These are phyloP conservation scores for Przewalskia tangutica DNA, from an alignment of 257 asterid species.

Conservation along the genomic window DNA sequence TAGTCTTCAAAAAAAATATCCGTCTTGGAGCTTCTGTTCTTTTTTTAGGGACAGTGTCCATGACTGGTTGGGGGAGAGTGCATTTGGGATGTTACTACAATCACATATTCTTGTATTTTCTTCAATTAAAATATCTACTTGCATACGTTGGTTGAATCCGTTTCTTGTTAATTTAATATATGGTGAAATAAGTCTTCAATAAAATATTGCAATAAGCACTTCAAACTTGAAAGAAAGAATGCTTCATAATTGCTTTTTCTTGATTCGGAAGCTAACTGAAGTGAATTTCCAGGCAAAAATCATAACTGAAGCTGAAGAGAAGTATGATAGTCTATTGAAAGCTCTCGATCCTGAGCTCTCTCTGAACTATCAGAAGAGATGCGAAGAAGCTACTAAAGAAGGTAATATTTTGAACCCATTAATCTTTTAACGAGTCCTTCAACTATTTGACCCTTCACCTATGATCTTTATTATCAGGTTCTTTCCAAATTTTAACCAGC, in stretches of 20 bases:
- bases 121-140: background rate
- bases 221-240: background rate
- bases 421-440: background rate
- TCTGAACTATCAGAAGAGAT: constrained; percentile 51
- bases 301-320: constrained; percentile 72
- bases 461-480: background rate
- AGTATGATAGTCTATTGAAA: constrained; percentile 41
- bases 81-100: background rate
- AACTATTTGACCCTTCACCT: background rate
- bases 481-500: background rate
- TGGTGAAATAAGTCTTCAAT: background rate
- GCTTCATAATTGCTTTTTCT: background rate
- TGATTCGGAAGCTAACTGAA: background rate
- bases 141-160: background rate
- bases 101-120: background rate
- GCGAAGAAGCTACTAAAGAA: constrained; percentile 92
- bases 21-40: background rate
- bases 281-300: constrained; percentile 43
- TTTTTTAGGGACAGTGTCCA: background rate
- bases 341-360: constrained; percentile 51
- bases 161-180: background rate
- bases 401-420: constrained; percentile 21
- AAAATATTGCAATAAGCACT: background rate
- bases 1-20: background rate
- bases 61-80: background rate